A percentile compares a stretch with the other conserved stretches of the same genome.
These are phyloP conservation scores for Craspedostauros australis DNA, from an alignment of 108 stramenopile genomes.

Conservation along the genomic window DNA sequence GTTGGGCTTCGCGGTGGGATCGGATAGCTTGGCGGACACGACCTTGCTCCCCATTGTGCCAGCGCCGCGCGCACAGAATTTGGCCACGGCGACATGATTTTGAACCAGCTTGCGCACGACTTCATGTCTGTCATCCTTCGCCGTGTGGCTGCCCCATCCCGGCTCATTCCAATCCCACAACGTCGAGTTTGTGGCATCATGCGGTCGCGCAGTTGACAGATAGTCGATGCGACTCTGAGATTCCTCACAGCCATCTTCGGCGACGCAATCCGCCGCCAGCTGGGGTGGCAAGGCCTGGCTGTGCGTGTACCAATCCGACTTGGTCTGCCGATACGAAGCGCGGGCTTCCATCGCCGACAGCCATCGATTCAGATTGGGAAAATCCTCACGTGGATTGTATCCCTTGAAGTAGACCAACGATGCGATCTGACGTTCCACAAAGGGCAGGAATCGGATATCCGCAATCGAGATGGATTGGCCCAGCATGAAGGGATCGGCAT, in stretches of 20 bases:
- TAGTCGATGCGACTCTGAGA: conserved; percentile 10
- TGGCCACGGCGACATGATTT: conserved; percentile 46
- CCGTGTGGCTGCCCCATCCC: conserved; percentile 16
- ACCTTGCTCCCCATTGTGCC: conserved; percentile 43
- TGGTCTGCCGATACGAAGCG: conserved; percentile 54
- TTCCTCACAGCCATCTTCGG: conserved; percentile 34
- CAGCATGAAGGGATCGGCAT: conserved; percentile 57
- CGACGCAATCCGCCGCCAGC: conserved; percentile 54
- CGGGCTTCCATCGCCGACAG: conserved; percentile 73
- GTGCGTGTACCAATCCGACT: conserved; percentile 75
- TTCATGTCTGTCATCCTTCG: conserved; percentile 37
- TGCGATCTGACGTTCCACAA: conserved; percentile 73
- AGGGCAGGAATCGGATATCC: conserved; percentile 67
- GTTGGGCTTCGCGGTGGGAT: conserved; percentile 61
- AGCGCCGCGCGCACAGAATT: conserved; percentile 35
- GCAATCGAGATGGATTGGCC: conserved; percentile 41
- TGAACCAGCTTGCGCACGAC: conserved; percentile 50
- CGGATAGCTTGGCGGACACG: conserved; percentile 53
- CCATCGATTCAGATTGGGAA: conserved; percentile 10
- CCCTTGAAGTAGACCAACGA: too few relatives aligned
- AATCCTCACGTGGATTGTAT: conserved; percentile 45
- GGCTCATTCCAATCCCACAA: conserved; percentile 39
- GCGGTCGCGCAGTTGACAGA: conserved; percentile 5
- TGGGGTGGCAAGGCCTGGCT: conserved; percentile 78
- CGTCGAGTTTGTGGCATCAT: too few relatives aligned